phyloP scores from a whole-genome alignment of 306 rosid species.

The Pterocarpus macrocarpus region DNA sequence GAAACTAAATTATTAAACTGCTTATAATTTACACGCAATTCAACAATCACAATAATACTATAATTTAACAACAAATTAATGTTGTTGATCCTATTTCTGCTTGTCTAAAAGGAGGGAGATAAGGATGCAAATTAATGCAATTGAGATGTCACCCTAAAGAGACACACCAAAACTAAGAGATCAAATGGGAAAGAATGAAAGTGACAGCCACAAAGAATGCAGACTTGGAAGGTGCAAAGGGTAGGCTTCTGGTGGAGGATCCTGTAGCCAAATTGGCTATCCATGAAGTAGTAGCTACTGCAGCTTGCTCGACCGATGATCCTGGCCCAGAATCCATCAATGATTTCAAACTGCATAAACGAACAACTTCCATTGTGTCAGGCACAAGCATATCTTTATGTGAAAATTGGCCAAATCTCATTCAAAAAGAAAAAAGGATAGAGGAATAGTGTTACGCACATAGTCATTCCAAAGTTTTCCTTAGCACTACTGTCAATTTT shows the following conservation, averaged over 20 bases:
- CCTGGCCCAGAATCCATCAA: conserved; percentile 56
- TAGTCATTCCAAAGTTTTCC: neutral
- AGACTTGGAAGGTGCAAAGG: conserved; percentile 38
- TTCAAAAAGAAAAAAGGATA: neutral
- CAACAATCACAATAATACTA: conserved; percentile 1
- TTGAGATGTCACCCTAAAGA: conserved; percentile 24
- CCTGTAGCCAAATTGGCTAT: conserved; percentile 84
- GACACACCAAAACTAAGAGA: conserved; percentile 29
- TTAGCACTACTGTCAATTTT: neutral
- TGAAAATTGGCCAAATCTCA: neutral
- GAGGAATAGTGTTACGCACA: neutral
- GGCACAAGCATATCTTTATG: neutral
- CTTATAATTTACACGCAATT: conserved; percentile 35
- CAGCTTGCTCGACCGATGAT: conserved; percentile 58
- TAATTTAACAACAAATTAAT: conserved; percentile 18
- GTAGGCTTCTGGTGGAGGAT: conserved; percentile 44
- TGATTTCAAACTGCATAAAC: conserved; percentile 64
- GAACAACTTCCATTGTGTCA: neutral
- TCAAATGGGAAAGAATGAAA: conserved; percentile 51
- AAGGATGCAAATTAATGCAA: conserved; percentile 9
- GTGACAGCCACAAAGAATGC: conserved; percentile 46
- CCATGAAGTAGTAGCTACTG: conserved; percentile 63
- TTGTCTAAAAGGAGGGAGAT: conserved; percentile 10
- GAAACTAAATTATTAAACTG: conserved; percentile 42
- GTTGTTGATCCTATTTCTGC: conserved; percentile 20